Percentiles rank a stretch among this genome's conserved stretches.
These are phyloP conservation scores for Syncephalastrum monosporum DNA, from an alignment of 371 early-diverging fungal species.

Conservation along the genomic window DNA sequence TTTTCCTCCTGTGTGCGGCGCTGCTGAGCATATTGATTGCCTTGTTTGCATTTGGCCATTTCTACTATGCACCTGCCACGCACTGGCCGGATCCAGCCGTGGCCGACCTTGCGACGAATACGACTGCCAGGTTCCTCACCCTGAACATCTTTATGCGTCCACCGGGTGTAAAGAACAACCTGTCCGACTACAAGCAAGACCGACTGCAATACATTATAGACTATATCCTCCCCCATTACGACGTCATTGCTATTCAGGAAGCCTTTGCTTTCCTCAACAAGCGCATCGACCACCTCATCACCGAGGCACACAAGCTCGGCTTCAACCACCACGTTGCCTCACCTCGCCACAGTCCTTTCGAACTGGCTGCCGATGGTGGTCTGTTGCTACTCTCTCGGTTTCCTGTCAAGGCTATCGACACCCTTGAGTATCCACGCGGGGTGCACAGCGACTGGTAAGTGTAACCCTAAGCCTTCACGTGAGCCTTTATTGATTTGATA, in stretches of 20 bases:
- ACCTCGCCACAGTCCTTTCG: conserved; percentile 61
- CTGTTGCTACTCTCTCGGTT: conserved; percentile 71
- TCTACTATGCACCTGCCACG: conserved; percentile 14
- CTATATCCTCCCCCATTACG: conserved; percentile 66
- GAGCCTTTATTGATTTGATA: no score
- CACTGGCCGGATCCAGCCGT: conserved; percentile 23
- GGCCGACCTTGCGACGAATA: conserved; percentile 36
- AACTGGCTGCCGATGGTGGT: conserved; percentile 78
- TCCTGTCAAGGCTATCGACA: conserved; percentile 62
- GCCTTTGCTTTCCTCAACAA: conserved; percentile 73
- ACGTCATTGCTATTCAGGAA: conserved; percentile 82
- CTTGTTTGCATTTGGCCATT: conserved; percentile 4
- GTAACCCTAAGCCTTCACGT: no score
- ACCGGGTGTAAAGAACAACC: conserved; percentile 74
- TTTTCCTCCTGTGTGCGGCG: neutral
- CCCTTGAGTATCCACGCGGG: conserved; percentile 66
- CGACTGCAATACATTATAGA: conserved; percentile 68
- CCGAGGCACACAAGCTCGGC: conserved; percentile 60
- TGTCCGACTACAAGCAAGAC: conserved; percentile 78
- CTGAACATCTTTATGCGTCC: conserved; percentile 88
- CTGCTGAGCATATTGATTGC: neutral
- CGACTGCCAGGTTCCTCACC: conserved; percentile 63
- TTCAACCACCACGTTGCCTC: conserved; percentile 63
- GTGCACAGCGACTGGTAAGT: conserved; percentile 71
- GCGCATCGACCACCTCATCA: conserved; percentile 59